These are phyloP conservation scores for Phytophthora pseudosyringae DNA, from an alignment of 352 stramenopile genomes.

Conservation along the genomic window DNA sequence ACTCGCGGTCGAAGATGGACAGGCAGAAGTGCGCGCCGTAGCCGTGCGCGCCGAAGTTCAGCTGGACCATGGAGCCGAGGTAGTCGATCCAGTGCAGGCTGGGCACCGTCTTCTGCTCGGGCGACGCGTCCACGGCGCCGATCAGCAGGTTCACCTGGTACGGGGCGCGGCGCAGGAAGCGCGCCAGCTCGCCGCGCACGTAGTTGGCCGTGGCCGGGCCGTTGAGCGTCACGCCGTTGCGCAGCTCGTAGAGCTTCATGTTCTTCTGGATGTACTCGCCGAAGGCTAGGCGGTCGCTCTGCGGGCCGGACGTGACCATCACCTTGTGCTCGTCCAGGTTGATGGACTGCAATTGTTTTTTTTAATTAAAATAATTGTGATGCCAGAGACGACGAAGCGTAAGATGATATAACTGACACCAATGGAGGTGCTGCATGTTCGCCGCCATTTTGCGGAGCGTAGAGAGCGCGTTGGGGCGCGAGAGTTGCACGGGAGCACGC, in stretches of 20 bases:
- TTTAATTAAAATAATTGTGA: neutral
- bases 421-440: neutral
- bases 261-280: slow-evolving; percentile 92
- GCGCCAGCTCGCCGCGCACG: slow-evolving; percentile 80
- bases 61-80: slow-evolving; percentile 82
- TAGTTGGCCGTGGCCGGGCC: slow-evolving; percentile 85
- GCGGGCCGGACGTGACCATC: slow-evolving; percentile 74
- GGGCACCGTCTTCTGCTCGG: slow-evolving; percentile 43
- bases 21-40: slow-evolving; percentile 88
- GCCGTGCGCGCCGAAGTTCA: slow-evolving; percentile 89
- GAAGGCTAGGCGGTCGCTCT: slow-evolving; percentile 85
- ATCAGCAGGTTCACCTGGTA: slow-evolving; percentile 90
- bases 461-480: neutral
- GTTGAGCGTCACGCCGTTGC: slow-evolving; percentile 86
- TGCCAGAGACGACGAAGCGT: slow-evolving; percentile 3
- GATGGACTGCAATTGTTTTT: slow-evolving; percentile 50
- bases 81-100: slow-evolving; percentile 93
- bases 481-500: slow-evolving; percentile 13
- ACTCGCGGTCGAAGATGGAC: slow-evolving; percentile 90
- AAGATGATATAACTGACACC: slow-evolving; percentile 3
- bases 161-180: slow-evolving; percentile 80
- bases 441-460: neutral
- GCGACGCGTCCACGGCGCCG: slow-evolving; percentile 63
- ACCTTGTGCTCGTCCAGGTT: slow-evolving; percentile 86
- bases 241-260: slow-evolving; percentile 92